Evolutionary conservation across 208 protist genomes (phyloP), one percentile per base, ranked within the genome.

Genomic region (Spongospora subterranea): DNA sequence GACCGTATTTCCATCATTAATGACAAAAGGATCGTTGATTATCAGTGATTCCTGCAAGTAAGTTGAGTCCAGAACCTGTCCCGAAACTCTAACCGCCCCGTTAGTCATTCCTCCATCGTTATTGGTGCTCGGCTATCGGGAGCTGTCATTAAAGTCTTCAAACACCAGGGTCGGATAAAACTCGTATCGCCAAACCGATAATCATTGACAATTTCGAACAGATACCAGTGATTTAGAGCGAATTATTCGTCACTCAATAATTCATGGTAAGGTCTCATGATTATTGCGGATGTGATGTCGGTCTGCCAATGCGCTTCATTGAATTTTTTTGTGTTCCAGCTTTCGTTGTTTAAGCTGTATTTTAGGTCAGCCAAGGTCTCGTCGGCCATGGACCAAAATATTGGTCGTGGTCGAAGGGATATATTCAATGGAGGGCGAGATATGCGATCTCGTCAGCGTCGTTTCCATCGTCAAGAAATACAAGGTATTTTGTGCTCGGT

Each of bases 361-460:
- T 40, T 13, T 38, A 24, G 92, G 93, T 6, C 93, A 94, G 77
- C 92, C 93, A 46, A 35, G 91, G 20, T 90, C 77, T 24, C 89
- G 93, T 71, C 6, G 24, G 32, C 94, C 94, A 45, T 95, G 93
- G 92, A 90, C 46, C 17, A 93, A 93, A 89, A 94, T 95, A 40
- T 88, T 94, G 35, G 89, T 95, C 29, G 90, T 95, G 38, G 93
- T 95, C 45, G 92, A 91, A 93, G 94, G 94, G 38, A 93, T 94
- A 71, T 95, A 95, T 90, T 93, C 90, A 32, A 95, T 95, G 94
- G 94, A 95, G 43, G 94, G 94, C n/a, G 93, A 95, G 45, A 93
- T 94, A 76, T 92, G 71, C 90, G 20, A 82, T 17, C 90, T 95
- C 6, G 40, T 32, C 1, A 76, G 94, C 82, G 89, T 95, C 41